Conservation (phyloP, 2,329 filamentous ascomycete species). For the Alternaria ethzedia region DNA sequence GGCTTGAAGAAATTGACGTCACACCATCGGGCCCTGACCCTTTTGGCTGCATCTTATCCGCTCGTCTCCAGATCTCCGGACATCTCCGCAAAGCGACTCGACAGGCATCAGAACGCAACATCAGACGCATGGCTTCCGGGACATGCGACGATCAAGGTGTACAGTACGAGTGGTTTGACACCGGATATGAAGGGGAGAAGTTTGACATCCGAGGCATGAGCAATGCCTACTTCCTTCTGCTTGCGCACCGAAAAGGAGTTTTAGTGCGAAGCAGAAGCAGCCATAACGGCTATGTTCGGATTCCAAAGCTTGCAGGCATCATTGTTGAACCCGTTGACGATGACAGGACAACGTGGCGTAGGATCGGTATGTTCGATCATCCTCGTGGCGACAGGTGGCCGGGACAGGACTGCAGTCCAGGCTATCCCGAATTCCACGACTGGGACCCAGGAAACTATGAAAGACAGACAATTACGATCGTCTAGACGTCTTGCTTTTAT, state of each 20-base stretch:
- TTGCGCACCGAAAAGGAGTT: not conserved
- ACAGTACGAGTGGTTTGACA: not conserved
- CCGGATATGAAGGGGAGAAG: accelerated
- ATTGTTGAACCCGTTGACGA: not conserved
- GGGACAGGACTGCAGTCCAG: not conserved
- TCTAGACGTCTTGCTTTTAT: not conserved
- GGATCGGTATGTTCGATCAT: not conserved
- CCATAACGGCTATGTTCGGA: too few species aligned
- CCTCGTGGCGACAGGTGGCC: not conserved
- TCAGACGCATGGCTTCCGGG: too few species aligned
- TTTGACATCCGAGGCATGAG: not conserved
- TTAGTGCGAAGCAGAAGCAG: too few species aligned
- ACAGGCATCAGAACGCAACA: not conserved
- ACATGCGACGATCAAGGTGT: too few species aligned
- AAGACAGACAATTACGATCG: not conserved
- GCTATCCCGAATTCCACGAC: not conserved
- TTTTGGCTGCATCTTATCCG: not conserved
- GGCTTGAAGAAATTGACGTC: not conserved
- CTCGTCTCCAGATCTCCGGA: not conserved
- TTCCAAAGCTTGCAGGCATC: not conserved
- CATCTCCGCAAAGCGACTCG: not conserved
- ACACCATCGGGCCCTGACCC: accelerated
- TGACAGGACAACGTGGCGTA: not conserved
- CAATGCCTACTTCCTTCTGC: not conserved
- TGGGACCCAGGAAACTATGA: not conserved